A percentile compares a stretch with the other conserved stretches of the same genome.
Conservation (phyloP, 495 filamentous ascomycete species). For the Aspergillus asperescens region DNA sequence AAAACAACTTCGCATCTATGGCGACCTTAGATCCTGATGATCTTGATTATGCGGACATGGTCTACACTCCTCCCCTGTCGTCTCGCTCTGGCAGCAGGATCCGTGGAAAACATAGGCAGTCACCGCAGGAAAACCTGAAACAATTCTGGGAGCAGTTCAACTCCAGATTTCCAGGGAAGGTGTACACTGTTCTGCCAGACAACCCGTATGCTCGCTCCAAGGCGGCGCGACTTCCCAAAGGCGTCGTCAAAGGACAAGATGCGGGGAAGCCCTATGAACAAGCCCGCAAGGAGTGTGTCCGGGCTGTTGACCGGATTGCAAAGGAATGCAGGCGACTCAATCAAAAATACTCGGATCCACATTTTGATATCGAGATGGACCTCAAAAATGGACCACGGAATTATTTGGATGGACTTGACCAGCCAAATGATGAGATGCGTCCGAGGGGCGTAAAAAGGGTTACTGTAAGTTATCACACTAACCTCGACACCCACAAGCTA, state of each 20-base stretch:
- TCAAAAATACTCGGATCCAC: conserved; percentile 82
- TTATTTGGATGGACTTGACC: conserved; percentile 58
- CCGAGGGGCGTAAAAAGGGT: conserved; percentile 64
- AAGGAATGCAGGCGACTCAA: conserved; percentile 79
- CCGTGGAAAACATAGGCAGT: conserved; percentile 46
- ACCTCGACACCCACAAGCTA: background rate
- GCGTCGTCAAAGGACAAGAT: conserved; percentile 49
- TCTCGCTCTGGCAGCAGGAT: conserved; percentile 36
- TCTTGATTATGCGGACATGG: conserved; percentile 25
- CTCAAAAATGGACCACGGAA: conserved; percentile 56
- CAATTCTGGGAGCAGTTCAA: conserved; percentile 78
- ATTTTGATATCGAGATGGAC: conserved; percentile 84
- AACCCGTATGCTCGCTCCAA: conserved; percentile 64
- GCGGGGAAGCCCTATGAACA: conserved; percentile 65
- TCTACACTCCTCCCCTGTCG: conserved; percentile 28
- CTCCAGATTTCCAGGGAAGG: conserved; percentile 54
- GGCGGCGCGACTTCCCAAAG: conserved; percentile 49
- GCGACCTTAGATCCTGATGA: conserved; percentile 31
- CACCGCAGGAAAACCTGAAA: conserved; percentile 67
- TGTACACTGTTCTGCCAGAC: conserved; percentile 67
- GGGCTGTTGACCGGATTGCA: conserved; percentile 75
- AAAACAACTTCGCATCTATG: background rate
- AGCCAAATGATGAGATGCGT: conserved; percentile 36
- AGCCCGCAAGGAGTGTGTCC: conserved; percentile 61
- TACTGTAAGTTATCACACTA: conserved; percentile 32